Base-by-base conservation (phyloP, 192 early-diverging fungal genomes). In the Coemansia sp. region DNA sequence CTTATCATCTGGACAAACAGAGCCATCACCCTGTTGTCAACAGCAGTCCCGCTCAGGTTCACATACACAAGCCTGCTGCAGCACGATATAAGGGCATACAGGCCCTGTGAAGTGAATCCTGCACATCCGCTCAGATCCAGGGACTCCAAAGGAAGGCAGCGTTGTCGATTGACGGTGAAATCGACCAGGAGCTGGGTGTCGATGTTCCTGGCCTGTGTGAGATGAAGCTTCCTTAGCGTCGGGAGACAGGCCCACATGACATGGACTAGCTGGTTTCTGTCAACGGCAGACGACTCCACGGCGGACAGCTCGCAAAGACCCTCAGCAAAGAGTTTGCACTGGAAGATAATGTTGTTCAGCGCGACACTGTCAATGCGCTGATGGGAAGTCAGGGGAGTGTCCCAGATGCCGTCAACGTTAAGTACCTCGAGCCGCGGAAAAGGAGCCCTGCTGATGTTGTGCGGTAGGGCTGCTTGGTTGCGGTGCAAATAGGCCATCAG, bases 101-200 rank as follows among this genome's bases (percentile, higher is more conserved):
- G 41, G 5, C 50, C 70, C 9, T 62, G 54, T 2, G 66, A 58
- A 23, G 52, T 31, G 19, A 68, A 29, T 11, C 60, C 59, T 4
- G 57, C 66, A 47, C 75, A 79, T 0, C 60, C 60, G 45, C 69
- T 79, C 20, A 79, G 63, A 48, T 79, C 75, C 7, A 79, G 57
- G 6, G 65, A 68, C 2, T 27, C 41, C 15, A 79, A 63, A 15
- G 53, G 62, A 3, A 79, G 60, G 37, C 30, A 17, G 38, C 55
- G 52, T 11, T 17, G 57, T n/a, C 19, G 52, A 17, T n/a, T 15
- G 8, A 17, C 14, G 0, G 30, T 30, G 33, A 54, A 6, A 15
- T 54, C 36, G n/a, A 19, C 2, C 30, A 78, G 19, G 23, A 68
- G 42, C 8, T 57, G 30, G 3, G 64, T 37, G 38, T 44, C 34